These are phyloP conservation scores for Leccinum barrowsii DNA, from an alignment of 768 basidiomycete genomes.

Conservation along the genomic window DNA sequence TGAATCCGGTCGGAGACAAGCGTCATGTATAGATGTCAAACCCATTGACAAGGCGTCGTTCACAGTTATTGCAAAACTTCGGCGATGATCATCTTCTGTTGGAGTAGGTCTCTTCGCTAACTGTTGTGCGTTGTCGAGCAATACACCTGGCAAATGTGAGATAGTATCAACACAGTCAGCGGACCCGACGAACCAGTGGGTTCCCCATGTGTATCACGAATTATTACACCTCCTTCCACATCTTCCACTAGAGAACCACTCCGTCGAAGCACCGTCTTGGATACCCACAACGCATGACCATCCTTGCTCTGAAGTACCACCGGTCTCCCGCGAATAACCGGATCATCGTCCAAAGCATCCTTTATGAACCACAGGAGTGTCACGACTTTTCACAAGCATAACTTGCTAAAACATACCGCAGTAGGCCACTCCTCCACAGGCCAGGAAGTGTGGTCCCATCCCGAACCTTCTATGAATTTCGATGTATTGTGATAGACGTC, in stretches of 20 bases:
- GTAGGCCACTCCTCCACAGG: constrained; percentile 58
- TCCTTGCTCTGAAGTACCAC: constrained; percentile 84
- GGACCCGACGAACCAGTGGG: constrained; percentile 57
- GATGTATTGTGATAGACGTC: constrained; percentile 55
- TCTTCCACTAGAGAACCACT: constrained; percentile 62
- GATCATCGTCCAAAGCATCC: constrained; percentile 72
- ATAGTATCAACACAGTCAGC: constrained; percentile 3
- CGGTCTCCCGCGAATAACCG: constrained; percentile 61
- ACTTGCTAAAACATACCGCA: constrained; percentile 44
- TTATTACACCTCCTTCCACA: constrained; percentile 78
- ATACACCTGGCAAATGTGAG: constrained; percentile 46
- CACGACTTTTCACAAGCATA: neutral
- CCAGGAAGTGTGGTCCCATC: constrained; percentile 92
- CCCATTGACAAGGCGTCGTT: neutral
- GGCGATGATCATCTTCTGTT: constrained; percentile 59
- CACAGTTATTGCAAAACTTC: constrained; percentile 54
- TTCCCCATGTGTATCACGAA: constrained; percentile 59
- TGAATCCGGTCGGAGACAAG: neutral
- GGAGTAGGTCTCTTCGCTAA: constrained; percentile 60
- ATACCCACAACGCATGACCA: constrained; percentile 88
- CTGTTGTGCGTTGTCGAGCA: constrained; percentile 86
- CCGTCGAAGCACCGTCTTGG: constrained; percentile 50
- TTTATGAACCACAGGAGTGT: constrained; percentile 26
- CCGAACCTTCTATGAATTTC: constrained; percentile 72
- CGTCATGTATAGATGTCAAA: neutral